Percentiles rank a stretch among this genome's conserved stretches.
Evolutionary conservation across 2,329 filamentous ascomycete genomes (phyloP).

Genomic region (Calonectria pteridis): DNA sequence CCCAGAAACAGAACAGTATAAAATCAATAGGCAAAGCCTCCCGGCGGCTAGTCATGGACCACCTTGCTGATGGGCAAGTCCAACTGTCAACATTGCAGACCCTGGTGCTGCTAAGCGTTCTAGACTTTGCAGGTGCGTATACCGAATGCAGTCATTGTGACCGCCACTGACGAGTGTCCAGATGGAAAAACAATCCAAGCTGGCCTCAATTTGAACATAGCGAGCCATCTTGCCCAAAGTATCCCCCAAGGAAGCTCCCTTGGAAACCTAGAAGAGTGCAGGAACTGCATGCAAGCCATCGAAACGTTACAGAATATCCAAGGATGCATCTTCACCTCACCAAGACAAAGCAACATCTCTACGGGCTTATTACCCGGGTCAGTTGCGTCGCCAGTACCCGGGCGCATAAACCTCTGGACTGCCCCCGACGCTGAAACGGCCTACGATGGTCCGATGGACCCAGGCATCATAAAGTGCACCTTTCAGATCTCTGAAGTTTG

Average conservation of each 20-base stretch:
- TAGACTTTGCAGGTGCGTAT: conserved; percentile 51
- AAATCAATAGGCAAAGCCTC: conserved; percentile 24
- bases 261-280: conserved; percentile 37
- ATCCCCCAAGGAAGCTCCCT: conserved; percentile 33
- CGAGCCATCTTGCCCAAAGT: conserved; percentile 37
- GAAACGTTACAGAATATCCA: conserved; percentile 57
- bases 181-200: conserved; percentile 41
- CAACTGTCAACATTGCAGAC: conserved; percentile 55
- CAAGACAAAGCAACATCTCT: not conserved
- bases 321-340: conserved; percentile 41
- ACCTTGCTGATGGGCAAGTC: conserved; percentile 50
- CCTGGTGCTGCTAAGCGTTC: conserved; percentile 52
- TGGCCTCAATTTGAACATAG: conserved; percentile 40
- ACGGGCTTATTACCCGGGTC: not conserved
- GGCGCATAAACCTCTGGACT: not conserved
- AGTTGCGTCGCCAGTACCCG: not conserved
- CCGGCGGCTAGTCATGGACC: conserved; percentile 48
- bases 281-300: conserved; percentile 56
- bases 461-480: conserved; percentile 60
- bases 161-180: not conserved
- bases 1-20: conserved; percentile 25
- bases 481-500: conserved; percentile 60
- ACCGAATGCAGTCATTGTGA: not conserved
- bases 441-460: conserved; percentile 33
- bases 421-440: not conserved